Conservation (phyloP, 2,329 filamentous ascomycete species). For the Cadophora gregata region DNA sequence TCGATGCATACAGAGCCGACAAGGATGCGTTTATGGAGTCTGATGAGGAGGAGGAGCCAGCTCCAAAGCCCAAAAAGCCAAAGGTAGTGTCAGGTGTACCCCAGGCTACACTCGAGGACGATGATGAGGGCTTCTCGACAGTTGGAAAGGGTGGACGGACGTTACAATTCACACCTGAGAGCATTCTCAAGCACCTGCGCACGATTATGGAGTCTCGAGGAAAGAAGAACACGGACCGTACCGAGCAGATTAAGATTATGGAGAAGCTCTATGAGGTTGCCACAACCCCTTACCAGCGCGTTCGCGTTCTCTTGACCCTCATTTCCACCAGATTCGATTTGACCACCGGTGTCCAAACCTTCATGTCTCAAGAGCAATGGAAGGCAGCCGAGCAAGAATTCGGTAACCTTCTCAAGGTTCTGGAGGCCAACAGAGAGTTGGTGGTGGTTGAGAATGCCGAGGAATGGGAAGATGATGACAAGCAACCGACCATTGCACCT, state of each 20-base stretch:
- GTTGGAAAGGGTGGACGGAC: conserved; percentile 90
- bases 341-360: conserved; percentile 75
- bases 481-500: conserved; percentile 74
- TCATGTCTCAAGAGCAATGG: conserved; percentile 97
- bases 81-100: conserved; percentile 56
- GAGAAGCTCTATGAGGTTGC: conserved; percentile 93
- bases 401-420: conserved; percentile 73
- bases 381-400: conserved; percentile 92
- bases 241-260: conserved; percentile 96
- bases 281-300: conserved; percentile 88
- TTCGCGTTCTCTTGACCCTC: conserved; percentile 88
- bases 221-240: conserved; percentile 97
- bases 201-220: conserved; percentile 94
- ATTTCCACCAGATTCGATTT: conserved; percentile 96
- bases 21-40: conserved; percentile 89
- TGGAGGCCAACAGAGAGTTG: conserved; percentile 80
- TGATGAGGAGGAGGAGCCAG: conserved; percentile 74
- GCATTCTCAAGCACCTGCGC: conserved; percentile 95
- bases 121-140: conserved; percentile 86
- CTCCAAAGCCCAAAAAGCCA: conserved; percentile 58
- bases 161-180: conserved; percentile 92
- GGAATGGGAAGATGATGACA: conserved; percentile 99
- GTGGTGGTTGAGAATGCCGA: conserved; percentile 91
- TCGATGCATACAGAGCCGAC: conserved; percentile 85
- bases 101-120: conserved; percentile 59